Conservation (phyloP, 768 basidiomycete genomes). For the Myochromella boudieri region DNA sequence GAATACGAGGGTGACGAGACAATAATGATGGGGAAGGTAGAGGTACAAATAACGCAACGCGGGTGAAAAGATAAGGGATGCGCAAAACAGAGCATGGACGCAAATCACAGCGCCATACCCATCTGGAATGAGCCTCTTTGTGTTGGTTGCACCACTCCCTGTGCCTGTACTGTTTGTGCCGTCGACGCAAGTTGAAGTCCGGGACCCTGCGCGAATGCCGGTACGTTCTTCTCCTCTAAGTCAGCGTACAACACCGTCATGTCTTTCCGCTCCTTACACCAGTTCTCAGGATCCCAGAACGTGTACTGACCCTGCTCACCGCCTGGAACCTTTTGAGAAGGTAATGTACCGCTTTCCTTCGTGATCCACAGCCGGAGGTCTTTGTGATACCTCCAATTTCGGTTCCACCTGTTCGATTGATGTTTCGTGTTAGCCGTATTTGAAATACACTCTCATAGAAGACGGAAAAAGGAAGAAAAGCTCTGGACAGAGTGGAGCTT, state of each 20-base stretch:
- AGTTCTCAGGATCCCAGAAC: slow-evolving; percentile 83
- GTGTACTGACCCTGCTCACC: slow-evolving; percentile 89
- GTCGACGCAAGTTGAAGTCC: slow-evolving; percentile 42
- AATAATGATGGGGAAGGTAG: slow-evolving; percentile 6
- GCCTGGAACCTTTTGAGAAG: slow-evolving; percentile 74
- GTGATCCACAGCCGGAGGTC: slow-evolving; percentile 83
- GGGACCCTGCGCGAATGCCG: slow-evolving; percentile 57
- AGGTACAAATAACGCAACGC: slow-evolving; percentile 22
- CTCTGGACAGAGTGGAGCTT: not conserved
- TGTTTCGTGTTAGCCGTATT: slow-evolving; percentile 10
- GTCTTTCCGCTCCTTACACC: slow-evolving; percentile 76
- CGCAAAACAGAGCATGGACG: slow-evolving; percentile 1
- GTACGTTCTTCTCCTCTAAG: slow-evolving; percentile 69
- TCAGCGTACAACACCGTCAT: slow-evolving; percentile 75
- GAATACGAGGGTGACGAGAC: not conserved
- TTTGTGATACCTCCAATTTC: slow-evolving; percentile 97
- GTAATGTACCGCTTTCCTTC: slow-evolving; percentile 79
- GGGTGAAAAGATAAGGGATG: slow-evolving; percentile 14
- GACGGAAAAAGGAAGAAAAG: not conserved
- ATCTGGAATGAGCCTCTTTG: slow-evolving; percentile 50
- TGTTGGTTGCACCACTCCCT: slow-evolving; percentile 28
- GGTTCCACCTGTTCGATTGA: slow-evolving; percentile 63
- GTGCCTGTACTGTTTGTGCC: slow-evolving; percentile 31
- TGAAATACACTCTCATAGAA: not conserved
- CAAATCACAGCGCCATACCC: slow-evolving; percentile 45